A percentile compares a stretch with the other conserved stretches of the same genome.
Conservation (phyloP, 1,284 basidiomycete genomes). For the Paramarasmius palmivorus region DNA sequence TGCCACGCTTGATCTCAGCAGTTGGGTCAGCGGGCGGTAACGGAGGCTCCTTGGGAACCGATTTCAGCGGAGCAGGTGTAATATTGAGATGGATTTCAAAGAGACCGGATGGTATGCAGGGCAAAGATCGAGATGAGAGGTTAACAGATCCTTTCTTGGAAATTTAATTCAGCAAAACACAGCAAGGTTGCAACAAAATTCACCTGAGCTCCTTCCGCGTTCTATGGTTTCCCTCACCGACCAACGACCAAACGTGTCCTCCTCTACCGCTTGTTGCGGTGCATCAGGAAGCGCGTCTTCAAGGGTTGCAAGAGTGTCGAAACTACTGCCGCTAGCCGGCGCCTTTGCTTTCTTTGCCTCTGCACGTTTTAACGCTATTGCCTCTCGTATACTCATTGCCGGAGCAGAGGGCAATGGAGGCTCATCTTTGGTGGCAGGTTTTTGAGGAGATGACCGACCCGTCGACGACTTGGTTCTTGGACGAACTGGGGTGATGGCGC, state of each 20-base stretch:
- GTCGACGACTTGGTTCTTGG: constrained; percentile 13
- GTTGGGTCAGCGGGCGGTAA: constrained; percentile 44
- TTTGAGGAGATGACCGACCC: constrained; percentile 5
- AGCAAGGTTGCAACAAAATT: constrained; percentile 28
- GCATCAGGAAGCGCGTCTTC: constrained; percentile 47
- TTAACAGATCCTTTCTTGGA: constrained; percentile 66
- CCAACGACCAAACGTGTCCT: constrained; percentile 64
- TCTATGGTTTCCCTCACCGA: constrained; percentile 76
- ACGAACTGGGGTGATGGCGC: constrained; percentile 47
- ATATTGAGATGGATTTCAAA: constrained; percentile 78
- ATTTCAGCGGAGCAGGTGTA: constrained; percentile 62
- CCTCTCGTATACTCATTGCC: constrained; percentile 13
- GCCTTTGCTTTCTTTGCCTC: constrained; percentile 76
- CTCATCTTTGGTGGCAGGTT: constrained; percentile 9
- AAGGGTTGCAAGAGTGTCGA: constrained; percentile 46
- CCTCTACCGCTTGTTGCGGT: constrained; percentile 39
- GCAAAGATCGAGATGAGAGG: constrained; percentile 66
- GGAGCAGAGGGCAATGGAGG: background rate
- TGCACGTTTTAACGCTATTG: constrained; percentile 44
- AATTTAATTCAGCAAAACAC: constrained; percentile 42
- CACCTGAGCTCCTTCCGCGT: constrained; percentile 73
- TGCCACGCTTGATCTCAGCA: constrained; percentile 28
- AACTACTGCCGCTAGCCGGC: constrained; percentile 40
- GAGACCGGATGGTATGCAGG: constrained; percentile 72
- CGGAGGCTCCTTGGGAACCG: constrained; percentile 60